phyloP scores from a whole-genome alignment of 179 eudicot species.

The Carnegiea gigantea region DNA sequence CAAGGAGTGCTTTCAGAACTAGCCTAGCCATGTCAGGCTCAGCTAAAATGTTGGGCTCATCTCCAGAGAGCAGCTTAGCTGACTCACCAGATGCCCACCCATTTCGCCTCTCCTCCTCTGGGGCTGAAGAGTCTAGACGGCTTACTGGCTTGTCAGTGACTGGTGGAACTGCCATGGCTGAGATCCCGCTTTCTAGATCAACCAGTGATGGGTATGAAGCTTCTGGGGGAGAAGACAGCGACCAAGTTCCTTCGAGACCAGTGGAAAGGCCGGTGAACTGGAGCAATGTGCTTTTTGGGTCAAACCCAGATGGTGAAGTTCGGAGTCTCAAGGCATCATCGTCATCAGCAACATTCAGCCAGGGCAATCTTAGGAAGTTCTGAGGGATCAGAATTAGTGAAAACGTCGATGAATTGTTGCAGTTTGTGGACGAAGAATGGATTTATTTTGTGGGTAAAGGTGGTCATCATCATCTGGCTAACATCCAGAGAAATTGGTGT shows the following conservation, averaged over 20 bases:
- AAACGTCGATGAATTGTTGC: slow-evolving; percentile 10
- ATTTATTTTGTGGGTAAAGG: background rate
- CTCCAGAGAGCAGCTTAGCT: slow-evolving; percentile 93
- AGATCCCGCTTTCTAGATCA: slow-evolving; percentile 64
- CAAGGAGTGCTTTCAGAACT: slow-evolving; percentile 61
- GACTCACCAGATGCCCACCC: slow-evolving; percentile 81
- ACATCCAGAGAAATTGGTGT: slow-evolving; percentile 4
- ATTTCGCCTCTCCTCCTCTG: slow-evolving; percentile 58
- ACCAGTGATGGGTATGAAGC: slow-evolving; percentile 97
- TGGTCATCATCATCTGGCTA: background rate
- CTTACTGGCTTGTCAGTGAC: slow-evolving; percentile 42
- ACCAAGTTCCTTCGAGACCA: slow-evolving; percentile 65
- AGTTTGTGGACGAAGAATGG: slow-evolving; percentile 8
- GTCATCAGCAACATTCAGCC: slow-evolving; percentile 42
- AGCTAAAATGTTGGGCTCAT: slow-evolving; percentile 53
- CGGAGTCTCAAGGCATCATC: slow-evolving; percentile 45
- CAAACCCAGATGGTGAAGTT: slow-evolving; percentile 48
- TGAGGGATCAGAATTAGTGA: slow-evolving; percentile 24
- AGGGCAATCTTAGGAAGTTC: slow-evolving; percentile 46
- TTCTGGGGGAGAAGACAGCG: slow-evolving; percentile 99
- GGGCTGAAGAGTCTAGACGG: slow-evolving; percentile 63
- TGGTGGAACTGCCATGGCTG: slow-evolving; percentile 36
- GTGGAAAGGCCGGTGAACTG: slow-evolving; percentile 59
- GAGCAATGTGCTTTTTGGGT: slow-evolving; percentile 57
- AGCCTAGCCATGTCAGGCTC: slow-evolving; percentile 48